A percentile compares a stretch with the other conserved stretches of the same genome.
Evolutionary conservation across 129 eudicot genomes (phyloP).

Genomic region (Rutidosis leptorrhynchoides): DNA sequence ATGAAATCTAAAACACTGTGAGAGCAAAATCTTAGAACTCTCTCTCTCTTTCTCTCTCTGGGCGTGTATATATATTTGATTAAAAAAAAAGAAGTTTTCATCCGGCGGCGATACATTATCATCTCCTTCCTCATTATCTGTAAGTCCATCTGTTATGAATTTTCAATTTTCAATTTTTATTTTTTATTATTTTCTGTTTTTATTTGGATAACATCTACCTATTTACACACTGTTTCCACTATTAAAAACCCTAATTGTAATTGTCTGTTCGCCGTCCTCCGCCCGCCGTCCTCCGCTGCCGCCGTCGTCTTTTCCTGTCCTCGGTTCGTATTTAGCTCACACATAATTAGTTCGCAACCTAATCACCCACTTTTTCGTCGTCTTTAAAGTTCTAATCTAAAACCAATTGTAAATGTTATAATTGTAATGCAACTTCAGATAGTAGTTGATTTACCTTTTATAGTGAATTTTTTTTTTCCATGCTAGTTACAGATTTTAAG

Average conservation of each 20-base stretch:
- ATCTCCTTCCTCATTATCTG: conserved; percentile 21
- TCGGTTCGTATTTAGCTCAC: too few species aligned
- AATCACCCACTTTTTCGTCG: too few species aligned
- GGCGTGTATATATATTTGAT: conserved; percentile 7
- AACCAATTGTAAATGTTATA: too few species aligned
- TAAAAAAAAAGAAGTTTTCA: conserved; percentile 28
- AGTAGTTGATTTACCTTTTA: too few species aligned
- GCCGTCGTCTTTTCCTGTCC: too few species aligned
- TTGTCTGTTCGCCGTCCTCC: too few species aligned
- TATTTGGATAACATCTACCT: conserved; percentile 2
- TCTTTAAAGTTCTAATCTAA: too few species aligned
- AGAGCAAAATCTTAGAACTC: neutral
- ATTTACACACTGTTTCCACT: conserved; percentile 15
- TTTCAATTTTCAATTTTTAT: neutral
- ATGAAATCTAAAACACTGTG: neutral
- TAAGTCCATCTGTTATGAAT: conserved; percentile 16
- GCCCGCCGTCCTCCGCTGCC: too few species aligned
- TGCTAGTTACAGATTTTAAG: too few species aligned
- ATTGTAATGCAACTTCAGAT: too few species aligned
- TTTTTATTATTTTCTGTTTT: conserved; percentile 1
- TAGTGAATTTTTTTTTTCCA: too few species aligned
- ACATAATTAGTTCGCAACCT: too few species aligned
- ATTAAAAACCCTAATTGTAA: conserved; percentile 15
- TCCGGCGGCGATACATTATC: conserved; percentile 33
- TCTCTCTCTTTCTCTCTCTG: conserved; percentile 14